phyloP scores from a whole-genome alignment of 1,284 basidiomycete genomes.

The Tylopilus sp. region DNA sequence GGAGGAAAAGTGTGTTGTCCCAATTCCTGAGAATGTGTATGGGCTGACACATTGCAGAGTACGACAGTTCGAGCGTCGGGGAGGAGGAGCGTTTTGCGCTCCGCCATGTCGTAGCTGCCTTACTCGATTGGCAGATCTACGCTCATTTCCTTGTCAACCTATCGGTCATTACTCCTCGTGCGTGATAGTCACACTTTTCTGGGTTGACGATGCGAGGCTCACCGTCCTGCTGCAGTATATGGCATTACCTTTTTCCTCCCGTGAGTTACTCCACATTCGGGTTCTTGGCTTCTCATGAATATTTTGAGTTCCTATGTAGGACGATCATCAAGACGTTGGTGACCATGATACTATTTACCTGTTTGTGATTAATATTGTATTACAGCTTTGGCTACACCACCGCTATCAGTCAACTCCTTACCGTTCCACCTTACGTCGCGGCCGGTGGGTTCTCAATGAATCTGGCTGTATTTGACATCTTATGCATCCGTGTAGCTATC shows the following conservation, averaged over 20 bases:
- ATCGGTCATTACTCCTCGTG: conserved; percentile 56
- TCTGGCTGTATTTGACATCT: background rate
- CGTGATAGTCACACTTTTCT: conserved; percentile 24
- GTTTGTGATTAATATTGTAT: conserved; percentile 1
- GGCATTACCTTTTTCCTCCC: conserved; percentile 67
- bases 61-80: conserved; percentile 61
- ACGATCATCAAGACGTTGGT: conserved; percentile 58
- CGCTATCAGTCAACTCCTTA: conserved; percentile 61
- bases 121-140: conserved; percentile 62
- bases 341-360: background rate
- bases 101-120: conserved; percentile 50
- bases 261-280: conserved; percentile 35
- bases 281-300: background rate
- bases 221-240: conserved; percentile 35
- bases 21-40: background rate
- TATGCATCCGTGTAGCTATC: conserved; percentile 39
- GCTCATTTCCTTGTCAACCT: conserved; percentile 47
- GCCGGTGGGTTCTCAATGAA: conserved; percentile 43
- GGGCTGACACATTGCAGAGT: conserved; percentile 27
- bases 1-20: conserved; percentile 51
- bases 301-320: conserved; percentile 30
- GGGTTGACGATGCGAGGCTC: background rate
- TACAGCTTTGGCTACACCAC: conserved; percentile 54
- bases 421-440: conserved; percentile 64
- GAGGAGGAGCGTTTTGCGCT: conserved; percentile 59